phyloP scores from a whole-genome alignment of 306 rosid genomes.

The Bauhinia variegata region DNA sequence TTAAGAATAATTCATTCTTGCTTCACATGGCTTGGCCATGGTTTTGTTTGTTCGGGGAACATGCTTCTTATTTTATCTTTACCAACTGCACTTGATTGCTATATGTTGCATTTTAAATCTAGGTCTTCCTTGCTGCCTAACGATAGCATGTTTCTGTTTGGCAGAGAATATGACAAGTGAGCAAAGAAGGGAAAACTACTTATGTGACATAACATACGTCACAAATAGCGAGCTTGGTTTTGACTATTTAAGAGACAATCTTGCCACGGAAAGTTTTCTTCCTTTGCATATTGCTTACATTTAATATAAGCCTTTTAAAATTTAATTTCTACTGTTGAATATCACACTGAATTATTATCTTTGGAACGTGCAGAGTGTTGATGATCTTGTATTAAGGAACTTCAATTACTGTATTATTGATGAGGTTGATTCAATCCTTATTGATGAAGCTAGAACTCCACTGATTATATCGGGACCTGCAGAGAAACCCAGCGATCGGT shows the following conservation, averaged over 20 bases:
- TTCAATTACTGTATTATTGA: constrained; percentile 91
- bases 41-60: not conserved
- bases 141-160: constrained; percentile 36
- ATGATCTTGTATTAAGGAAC: constrained; percentile 89
- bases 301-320: constrained; percentile 18
- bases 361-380: constrained; percentile 77
- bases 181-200: constrained; percentile 88
- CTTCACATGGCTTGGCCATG: constrained; percentile 13
- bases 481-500: constrained; percentile 87
- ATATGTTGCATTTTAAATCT: not conserved
- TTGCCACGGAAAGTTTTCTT: constrained; percentile 99
- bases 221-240: constrained; percentile 98
- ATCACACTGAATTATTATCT: constrained; percentile 38
- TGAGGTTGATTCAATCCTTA: constrained; percentile 98
- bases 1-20: not conserved
- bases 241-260: constrained; percentile 97
- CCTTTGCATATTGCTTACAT: constrained; percentile 49
- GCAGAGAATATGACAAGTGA: constrained; percentile 99
- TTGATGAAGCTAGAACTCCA: constrained; percentile 98
- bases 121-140: constrained; percentile 34
- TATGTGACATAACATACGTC: constrained; percentile 91
- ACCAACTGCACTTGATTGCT: constrained; percentile 24
- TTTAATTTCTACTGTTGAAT: constrained; percentile 31
- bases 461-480: constrained; percentile 98
- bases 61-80: not conserved